Evolutionary conservation across 164 flowering plant species (phyloP).

Genomic region (Macadamia integrifolia): DNA sequence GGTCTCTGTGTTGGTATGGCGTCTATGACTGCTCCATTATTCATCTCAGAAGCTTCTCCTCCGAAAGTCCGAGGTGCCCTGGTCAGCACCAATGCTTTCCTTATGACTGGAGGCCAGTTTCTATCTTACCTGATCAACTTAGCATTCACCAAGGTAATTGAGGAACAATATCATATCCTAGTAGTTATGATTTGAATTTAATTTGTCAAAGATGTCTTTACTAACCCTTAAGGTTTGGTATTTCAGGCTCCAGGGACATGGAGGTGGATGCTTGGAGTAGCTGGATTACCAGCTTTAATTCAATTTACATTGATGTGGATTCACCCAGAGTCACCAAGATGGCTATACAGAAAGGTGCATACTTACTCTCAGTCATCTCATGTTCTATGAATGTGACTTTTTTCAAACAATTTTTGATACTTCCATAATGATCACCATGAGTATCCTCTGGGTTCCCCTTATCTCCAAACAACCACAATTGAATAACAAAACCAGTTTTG

Average conservation of each 20-base stretch:
- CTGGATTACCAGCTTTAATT: constrained; percentile 61
- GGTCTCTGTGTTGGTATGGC: constrained; percentile 75
- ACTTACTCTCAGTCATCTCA: not conserved
- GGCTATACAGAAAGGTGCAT: constrained; percentile 66
- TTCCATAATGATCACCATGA: too few species aligned
- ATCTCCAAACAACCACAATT: too few species aligned
- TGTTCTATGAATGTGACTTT: too few species aligned
- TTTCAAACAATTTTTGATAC: too few species aligned
- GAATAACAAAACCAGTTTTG: not conserved
- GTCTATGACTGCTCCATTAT: constrained; percentile 61
- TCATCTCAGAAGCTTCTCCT: constrained; percentile 67
- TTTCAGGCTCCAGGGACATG: constrained; percentile 63
- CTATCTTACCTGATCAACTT: constrained; percentile 62
- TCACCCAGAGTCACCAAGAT: constrained; percentile 71
- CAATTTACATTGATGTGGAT: constrained; percentile 52
- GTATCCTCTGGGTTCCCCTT: too few species aligned
- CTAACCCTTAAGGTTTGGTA: not conserved
- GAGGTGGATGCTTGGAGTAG: constrained; percentile 88
- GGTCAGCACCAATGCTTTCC: constrained; percentile 61
- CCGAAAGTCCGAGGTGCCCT: constrained; percentile 56
- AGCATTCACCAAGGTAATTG: constrained; percentile 52
- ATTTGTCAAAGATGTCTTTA: too few species aligned
- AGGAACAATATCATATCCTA: not conserved
- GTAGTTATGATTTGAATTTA: not conserved
- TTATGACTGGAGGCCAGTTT: constrained; percentile 80